Evolutionary conservation across 345 rosid genomes (phyloP).

Genomic region (Carallia brachiata): DNA sequence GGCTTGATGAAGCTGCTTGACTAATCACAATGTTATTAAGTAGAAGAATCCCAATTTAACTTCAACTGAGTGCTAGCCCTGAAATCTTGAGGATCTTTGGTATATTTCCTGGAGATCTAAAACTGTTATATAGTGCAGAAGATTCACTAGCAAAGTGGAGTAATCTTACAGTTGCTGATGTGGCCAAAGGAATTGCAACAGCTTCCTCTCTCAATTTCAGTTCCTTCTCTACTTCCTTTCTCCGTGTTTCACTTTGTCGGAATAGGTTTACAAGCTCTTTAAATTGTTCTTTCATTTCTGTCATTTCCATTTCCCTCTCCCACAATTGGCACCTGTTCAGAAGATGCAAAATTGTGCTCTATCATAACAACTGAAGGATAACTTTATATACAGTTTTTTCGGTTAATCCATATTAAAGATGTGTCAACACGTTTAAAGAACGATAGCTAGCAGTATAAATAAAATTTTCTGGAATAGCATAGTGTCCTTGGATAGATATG

Average conservation of each 20-base stretch:
- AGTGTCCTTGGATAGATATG: slow-evolving; percentile 4
- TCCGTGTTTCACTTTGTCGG: slow-evolving; percentile 70
- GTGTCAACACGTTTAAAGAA: no score
- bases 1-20: not conserved
- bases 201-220: slow-evolving; percentile 78
- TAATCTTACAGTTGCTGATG: slow-evolving; percentile 56
- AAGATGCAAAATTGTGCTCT: slow-evolving; percentile 7
- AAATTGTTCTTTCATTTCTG: slow-evolving; percentile 89
- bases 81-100: not conserved
- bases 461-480: not conserved
- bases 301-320: slow-evolving; percentile 91
- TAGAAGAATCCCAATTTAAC: not conserved
- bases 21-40: not conserved
- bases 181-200: slow-evolving; percentile 56
- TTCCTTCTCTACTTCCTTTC: slow-evolving; percentile 84
- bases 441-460: no score
- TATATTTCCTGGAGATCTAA: slow-evolving; percentile 7
- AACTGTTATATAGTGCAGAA: slow-evolving; percentile 1
- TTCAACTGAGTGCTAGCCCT: not conserved
- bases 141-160: slow-evolving; percentile 1
- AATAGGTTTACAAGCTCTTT: slow-evolving; percentile 78
- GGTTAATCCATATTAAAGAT: no score
- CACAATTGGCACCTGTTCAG: slow-evolving; percentile 73
- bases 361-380: slow-evolving; percentile 2
- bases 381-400: not conserved